Base-by-base conservation (phyloP, 2,329 filamentous ascomycete genomes). In the Ampelomyces quisqualis region DNA sequence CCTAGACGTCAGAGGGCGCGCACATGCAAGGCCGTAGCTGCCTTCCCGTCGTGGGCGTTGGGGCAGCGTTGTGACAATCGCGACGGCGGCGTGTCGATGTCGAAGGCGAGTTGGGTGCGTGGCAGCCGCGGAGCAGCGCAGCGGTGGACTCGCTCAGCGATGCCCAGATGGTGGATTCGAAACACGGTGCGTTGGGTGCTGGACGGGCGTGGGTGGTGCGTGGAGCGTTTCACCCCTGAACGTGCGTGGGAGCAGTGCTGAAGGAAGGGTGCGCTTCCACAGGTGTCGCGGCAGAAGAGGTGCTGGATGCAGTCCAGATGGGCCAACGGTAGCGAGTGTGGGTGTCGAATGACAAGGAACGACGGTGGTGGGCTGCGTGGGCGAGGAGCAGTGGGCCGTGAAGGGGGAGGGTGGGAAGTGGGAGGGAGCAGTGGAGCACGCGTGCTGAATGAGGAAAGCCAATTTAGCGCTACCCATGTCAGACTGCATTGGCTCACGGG, bases 111-210 rank as follows among this genome's bases (percentile, higher is more conserved):
- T 23, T 23, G 22, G 22, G 5, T 24, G 15, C 43, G 34, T 44
- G 51, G 43, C 48, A 45, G 46, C 34, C 38, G 38, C 41, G 50
- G 35, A 40, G 32, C 30, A 44, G 44, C 27, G 30, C 39, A 51
- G 53, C 43, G 44, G 54, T 58, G 53, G 57, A 58, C 58, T 65
- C 62, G 62, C 48, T 63, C 60, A 62, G 47, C 62, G 62, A 66
- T 53, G 58, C 45, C 58, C 51, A 57, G 44, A 43, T 53, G 55
- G 43, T 43, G 51, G 50, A 44, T 56, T 58, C 59, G 65, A 68
- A 69, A 69, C 65, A 52, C 61, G 53, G 55, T 49, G 64, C 49
- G 65, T 65, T 60, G 61, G 62, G 60, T 53, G 45, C 35, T 38
- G 18, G 27, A 53, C 41, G 51, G 55, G 43, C 44, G 42, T 51